Evolutionary conservation across 306 rosid genomes (phyloP), one percentile per base, ranked within the genome.

Genomic region (Quercus wislizeni): DNA sequence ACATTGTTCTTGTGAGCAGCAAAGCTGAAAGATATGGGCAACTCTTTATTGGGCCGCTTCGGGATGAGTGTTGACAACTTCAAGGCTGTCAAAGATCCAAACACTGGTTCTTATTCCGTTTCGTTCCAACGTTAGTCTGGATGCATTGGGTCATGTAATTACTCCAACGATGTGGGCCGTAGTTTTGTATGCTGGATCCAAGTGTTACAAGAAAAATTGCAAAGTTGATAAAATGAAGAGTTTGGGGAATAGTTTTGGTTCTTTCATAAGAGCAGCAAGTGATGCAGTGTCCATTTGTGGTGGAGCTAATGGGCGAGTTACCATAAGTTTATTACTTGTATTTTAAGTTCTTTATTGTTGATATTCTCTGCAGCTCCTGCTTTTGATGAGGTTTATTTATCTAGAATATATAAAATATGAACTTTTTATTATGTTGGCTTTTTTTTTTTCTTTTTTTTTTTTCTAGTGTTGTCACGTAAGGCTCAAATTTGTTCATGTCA

Each of bases 1-100:
- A 6, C 13, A 19, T 67, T 67, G 51, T 35, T 67, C 72, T 33
- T 79, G 58, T 73, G 83, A 75, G 77, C 91, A 95, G 97, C 74
- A 21, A 95, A 92, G 84, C 81, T 95, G 81, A 95, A 95, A 86
- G 99, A 92, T 0, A 86, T 95, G 92, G 99, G 98, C 35, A 95
- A 95, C 81, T 92, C 95, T 75, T 55, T 95, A 74, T 79, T 95
- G 87, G 97, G 98, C 51, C 99, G 94, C 72, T 95, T 92, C 55
- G 99, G 99, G 33, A 92, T 95, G 98, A 95, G 93, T 31, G 68
- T 86, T 0, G 98, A 92, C 87, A 92, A 91, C 89, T 94, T 94
- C 79, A 92, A 94, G 77, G 84, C 98, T 31, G 95, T 92, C 57
- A 81, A 95, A 86, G 97, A 95, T 85, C 97, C 97, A 30, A 92